These are phyloP conservation scores for Pseudocercospora cruenta DNA, from an alignment of 2,329 filamentous ascomycete genomes.

Conservation along the genomic window DNA sequence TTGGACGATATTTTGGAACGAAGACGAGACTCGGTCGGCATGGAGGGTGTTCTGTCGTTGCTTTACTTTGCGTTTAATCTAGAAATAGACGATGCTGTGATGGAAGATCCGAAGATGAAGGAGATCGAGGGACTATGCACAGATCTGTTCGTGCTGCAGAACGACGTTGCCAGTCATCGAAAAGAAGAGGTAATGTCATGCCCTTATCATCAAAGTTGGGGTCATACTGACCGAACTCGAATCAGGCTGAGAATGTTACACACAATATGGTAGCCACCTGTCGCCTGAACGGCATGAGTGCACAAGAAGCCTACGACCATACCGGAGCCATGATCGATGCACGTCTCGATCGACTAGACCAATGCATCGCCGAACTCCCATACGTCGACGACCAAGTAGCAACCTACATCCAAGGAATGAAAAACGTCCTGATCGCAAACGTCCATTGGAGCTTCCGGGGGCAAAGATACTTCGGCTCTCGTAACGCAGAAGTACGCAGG, in stretches of 20 bases:
- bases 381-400: constrained; percentile 7
- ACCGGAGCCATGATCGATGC: constrained; percentile 4
- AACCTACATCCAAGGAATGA: constrained; percentile 11
- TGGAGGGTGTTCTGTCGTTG: background rate
- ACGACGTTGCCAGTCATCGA: constrained; percentile 1
- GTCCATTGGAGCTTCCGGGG: constrained; percentile 16
- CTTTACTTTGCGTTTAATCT: background rate
- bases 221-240: background rate
- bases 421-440: constrained; percentile 7
- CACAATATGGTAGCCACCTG: constrained; percentile 16
- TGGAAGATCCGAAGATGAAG: background rate
- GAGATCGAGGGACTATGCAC: constrained; percentile 4
- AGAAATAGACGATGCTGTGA: background rate
- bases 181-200: constrained; percentile 4
- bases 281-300: constrained; percentile 11
- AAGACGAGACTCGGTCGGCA: constrained; percentile 1
- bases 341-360: background rate
- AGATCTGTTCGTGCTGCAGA: constrained; percentile 4
- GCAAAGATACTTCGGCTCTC: constrained; percentile 10
- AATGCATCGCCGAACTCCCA: background rate
- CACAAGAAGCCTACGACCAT: constrained; percentile 10
- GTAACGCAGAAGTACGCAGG: constrained; percentile 2
- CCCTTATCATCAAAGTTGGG: background rate
- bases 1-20: background rate
- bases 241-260: constrained; percentile 6